These are phyloP conservation scores for Phytophthora cactorum DNA, from an alignment of 352 stramenopile genomes.

Conservation along the genomic window DNA sequence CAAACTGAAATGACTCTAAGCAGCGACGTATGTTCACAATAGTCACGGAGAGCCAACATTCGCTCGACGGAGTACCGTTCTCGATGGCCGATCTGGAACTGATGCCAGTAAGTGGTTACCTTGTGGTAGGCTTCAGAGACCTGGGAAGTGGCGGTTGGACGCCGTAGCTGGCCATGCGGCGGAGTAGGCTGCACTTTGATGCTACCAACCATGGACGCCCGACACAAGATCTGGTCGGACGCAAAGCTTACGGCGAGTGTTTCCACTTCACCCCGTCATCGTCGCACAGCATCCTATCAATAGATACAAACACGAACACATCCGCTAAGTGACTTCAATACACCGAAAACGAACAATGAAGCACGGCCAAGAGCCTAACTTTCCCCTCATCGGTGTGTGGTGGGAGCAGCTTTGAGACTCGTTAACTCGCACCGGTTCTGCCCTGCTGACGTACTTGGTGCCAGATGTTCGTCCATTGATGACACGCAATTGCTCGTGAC, in stretches of 20 bases:
- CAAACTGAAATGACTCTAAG: conserved; percentile 19
- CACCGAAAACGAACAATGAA: not conserved
- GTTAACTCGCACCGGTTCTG: conserved; percentile 10
- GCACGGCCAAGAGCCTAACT: too few species aligned
- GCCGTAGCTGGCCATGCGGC: not conserved
- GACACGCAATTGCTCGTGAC: conserved; percentile 5
- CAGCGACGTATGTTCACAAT: conserved; percentile 3
- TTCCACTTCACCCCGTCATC: not conserved
- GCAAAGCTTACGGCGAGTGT: not conserved
- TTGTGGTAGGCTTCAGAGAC: not conserved
- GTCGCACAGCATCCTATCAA: not conserved
- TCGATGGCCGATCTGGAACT: not conserved
- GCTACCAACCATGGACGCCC: not conserved
- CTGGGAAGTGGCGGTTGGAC: not conserved
- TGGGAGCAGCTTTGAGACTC: too few species aligned
- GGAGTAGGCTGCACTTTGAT: not conserved
- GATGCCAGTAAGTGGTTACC: not conserved
- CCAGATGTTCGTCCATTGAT: not conserved
- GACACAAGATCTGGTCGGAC: not conserved
- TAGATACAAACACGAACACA: not conserved
- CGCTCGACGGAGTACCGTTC: not conserved
- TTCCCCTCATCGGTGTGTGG: too few species aligned
- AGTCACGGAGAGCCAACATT: conserved; percentile 15
- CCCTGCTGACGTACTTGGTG: conserved; percentile 11
- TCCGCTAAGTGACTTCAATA: not conserved